phyloP scores from a whole-genome alignment of 495 filamentous ascomycete species.

The Penicillium odoratum region DNA sequence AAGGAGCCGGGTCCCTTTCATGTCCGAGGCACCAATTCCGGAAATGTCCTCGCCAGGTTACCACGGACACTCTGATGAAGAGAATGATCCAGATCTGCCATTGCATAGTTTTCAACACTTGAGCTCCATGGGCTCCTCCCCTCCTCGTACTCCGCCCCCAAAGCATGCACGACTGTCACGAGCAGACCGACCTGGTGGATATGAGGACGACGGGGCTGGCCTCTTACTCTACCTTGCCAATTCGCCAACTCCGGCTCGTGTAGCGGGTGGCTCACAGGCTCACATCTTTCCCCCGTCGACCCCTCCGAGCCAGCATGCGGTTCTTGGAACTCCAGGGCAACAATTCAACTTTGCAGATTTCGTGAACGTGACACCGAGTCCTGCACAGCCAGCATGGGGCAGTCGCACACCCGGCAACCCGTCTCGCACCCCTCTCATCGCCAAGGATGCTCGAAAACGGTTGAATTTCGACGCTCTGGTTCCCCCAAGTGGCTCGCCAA shows the following conservation, averaged over 20 bases:
- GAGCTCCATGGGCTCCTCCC: conserved; percentile 64
- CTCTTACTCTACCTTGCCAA: conserved; percentile 88
- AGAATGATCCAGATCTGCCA: conserved; percentile 70
- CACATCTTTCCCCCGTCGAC: conserved; percentile 75
- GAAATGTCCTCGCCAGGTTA: conserved; percentile 61
- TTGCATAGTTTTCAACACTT: conserved; percentile 68
- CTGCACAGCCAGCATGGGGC: conserved; percentile 81
- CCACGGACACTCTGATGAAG: conserved; percentile 65
- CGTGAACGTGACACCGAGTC: conserved; percentile 93
- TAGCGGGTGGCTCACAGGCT: conserved; percentile 34
- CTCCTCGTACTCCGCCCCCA: conserved; percentile 77
- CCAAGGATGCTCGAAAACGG: conserved; percentile 57
- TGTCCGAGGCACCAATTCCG: conserved; percentile 68
- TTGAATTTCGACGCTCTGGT: conserved; percentile 69
- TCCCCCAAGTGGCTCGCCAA: conserved; percentile 48
- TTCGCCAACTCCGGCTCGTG: conserved; percentile 79
- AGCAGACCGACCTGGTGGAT: conserved; percentile 39
- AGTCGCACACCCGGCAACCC: conserved; percentile 54
- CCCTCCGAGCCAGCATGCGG: conserved; percentile 75
- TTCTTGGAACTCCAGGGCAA: conserved; percentile 59
- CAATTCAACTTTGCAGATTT: conserved; percentile 96
- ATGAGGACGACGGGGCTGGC: conserved; percentile 83
- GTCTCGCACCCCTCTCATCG: conserved; percentile 59
- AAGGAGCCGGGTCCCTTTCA: conserved; percentile 67
- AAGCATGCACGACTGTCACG: conserved; percentile 54